Evolutionary conservation across 208 protist species (phyloP).

Genomic region (Leptomonas pyrrhocoris): DNA sequence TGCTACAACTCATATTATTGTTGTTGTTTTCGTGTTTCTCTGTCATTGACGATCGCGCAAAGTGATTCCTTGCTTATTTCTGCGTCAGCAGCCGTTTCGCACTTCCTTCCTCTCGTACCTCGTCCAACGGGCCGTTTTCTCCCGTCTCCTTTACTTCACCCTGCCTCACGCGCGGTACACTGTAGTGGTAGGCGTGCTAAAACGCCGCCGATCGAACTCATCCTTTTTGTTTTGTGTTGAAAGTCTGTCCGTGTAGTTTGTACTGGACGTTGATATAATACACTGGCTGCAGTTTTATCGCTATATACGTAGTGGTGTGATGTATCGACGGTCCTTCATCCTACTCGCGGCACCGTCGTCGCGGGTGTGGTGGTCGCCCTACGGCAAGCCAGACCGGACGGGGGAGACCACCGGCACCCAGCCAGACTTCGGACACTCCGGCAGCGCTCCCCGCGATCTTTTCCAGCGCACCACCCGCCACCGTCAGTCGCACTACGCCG

Average conservation of each 20-base stretch:
- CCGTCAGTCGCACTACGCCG: constrained; percentile 31
- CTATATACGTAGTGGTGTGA: too few relatives aligned
- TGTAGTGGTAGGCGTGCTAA: neutral
- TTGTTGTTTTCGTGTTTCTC: too few relatives aligned
- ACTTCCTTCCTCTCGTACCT: neutral
- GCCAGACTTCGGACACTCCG: constrained; percentile 18
- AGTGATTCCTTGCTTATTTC: too few relatives aligned
- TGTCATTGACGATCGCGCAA: too few relatives aligned
- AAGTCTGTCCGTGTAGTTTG: neutral
- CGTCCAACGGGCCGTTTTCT: neutral
- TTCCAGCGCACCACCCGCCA: constrained; percentile 33
- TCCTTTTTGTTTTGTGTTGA: neutral
- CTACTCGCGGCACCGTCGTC: constrained; percentile 4
- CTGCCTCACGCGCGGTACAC: constrained; percentile 1
- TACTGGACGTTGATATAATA: neutral
- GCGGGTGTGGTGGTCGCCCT: constrained; percentile 28
- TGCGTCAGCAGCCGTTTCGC: too few relatives aligned
- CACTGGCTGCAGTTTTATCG: neutral
- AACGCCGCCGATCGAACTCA: neutral
- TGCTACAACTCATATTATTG: too few relatives aligned
- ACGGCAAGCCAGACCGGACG: constrained; percentile 25
- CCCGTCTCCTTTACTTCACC: neutral
- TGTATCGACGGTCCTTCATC: constrained; percentile 21
- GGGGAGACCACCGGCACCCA: constrained; percentile 20
- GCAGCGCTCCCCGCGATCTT: constrained; percentile 27